Evolutionary conservation across 768 basidiomycete species (phyloP).

Genomic region (Termitomyces sp.): DNA sequence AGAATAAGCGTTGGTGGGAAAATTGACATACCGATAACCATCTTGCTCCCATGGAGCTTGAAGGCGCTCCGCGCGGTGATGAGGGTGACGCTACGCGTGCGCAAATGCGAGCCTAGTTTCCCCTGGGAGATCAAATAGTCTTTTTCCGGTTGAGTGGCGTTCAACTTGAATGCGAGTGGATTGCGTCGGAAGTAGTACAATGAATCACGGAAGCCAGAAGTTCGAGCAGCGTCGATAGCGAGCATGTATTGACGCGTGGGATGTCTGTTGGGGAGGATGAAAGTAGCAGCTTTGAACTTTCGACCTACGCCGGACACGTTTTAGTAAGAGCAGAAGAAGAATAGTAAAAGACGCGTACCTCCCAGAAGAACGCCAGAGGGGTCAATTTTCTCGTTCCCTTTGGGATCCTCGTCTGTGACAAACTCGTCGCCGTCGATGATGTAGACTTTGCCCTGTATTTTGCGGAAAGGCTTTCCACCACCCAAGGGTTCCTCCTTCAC

Average conservation of each 20-base stretch:
- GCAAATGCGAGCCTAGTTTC: constrained; percentile 82
- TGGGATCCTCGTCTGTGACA: constrained; percentile 73
- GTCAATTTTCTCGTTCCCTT: constrained; percentile 92
- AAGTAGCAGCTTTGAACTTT: constrained; percentile 84
- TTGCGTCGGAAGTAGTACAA: constrained; percentile 97
- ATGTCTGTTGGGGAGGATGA: constrained; percentile 80
- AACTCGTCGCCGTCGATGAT: constrained; percentile 89
- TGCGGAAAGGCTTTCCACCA: constrained; percentile 65
- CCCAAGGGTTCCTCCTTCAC: constrained; percentile 37
- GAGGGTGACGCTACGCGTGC: constrained; percentile 89
- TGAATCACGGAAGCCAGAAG: constrained; percentile 94
- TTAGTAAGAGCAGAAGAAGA: constrained; percentile 3
- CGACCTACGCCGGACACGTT: constrained; percentile 47
- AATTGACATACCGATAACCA: constrained; percentile 63
- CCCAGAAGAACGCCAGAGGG: constrained; percentile 75
- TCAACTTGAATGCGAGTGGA: constrained; percentile 83
- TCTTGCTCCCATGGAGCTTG: constrained; percentile 91
- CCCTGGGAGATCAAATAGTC: constrained; percentile 87
- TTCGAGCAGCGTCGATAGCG: constrained; percentile 94
- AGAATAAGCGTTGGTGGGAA: background rate
- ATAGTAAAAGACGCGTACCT: constrained; percentile 43
- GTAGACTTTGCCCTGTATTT: constrained; percentile 68
- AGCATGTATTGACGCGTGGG: constrained; percentile 87
- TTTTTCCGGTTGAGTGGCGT: constrained; percentile 86
- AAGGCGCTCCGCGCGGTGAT: constrained; percentile 89